Evolutionary conservation across 78 protist species (phyloP).

Genomic region (Tieghemostelium lacteum): DNA sequence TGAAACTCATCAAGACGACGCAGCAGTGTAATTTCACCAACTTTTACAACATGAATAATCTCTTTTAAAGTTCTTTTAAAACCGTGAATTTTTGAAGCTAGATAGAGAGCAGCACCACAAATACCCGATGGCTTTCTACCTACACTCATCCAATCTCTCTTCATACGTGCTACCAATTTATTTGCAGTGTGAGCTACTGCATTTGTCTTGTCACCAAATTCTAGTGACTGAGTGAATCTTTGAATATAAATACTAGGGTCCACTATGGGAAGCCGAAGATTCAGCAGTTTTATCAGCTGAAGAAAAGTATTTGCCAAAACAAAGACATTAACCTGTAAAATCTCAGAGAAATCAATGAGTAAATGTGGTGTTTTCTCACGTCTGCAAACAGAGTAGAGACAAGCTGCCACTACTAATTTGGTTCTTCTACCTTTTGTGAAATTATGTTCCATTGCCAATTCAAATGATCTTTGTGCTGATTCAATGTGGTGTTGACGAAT

Average conservation of each 20-base stretch:
- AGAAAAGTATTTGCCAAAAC: conserved; percentile 85
- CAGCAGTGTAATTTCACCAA: conserved; percentile 88
- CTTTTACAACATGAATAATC: conserved; percentile 87
- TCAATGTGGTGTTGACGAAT: conserved; percentile 23
- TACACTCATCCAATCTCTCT: conserved; percentile 94
- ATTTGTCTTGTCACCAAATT: conserved; percentile 87
- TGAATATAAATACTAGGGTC: conserved; percentile 95
- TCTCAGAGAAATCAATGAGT: conserved; percentile 94
- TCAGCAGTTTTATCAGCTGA: conserved; percentile 72
- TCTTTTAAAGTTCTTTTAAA: conserved; percentile 90
- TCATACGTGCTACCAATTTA: conserved; percentile 92
- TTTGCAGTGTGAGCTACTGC: conserved; percentile 86
- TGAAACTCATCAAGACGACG: conserved; percentile 78
- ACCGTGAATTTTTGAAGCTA: conserved; percentile 96
- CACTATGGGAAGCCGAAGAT: conserved; percentile 73
- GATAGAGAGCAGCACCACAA: conserved; percentile 96
- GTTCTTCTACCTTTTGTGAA: conserved; percentile 70
- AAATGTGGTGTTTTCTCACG: conserved; percentile 86
- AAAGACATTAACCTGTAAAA: conserved; percentile 84
- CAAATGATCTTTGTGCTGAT: conserved; percentile 29
- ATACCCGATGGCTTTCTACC: conserved; percentile 96
- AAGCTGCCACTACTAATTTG: conserved; percentile 88
- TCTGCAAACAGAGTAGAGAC: conserved; percentile 94
- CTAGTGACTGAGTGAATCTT: conserved; percentile 90
- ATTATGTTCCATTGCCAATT: conserved; percentile 61